A percentile compares a stretch with the other conserved stretches of the same genome.
Evolutionary conservation across 495 filamentous ascomycete species (phyloP).

Genomic region (Cercophora newfieldiana): DNA sequence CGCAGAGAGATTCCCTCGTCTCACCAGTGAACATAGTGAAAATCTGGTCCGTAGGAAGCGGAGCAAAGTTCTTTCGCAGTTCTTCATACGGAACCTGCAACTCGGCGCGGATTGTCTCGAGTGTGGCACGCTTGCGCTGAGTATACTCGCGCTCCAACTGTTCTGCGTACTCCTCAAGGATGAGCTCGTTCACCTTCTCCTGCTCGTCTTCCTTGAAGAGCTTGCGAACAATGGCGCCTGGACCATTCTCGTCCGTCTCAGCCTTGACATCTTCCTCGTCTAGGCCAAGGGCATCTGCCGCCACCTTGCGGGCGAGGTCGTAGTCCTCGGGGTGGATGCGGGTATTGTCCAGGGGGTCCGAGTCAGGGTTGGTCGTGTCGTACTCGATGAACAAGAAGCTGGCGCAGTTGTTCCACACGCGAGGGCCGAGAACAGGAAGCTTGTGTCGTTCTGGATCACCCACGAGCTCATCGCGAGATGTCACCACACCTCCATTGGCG

Average conservation of each 20-base stretch:
- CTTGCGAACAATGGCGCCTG: constrained; percentile 86
- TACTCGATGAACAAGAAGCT: constrained; percentile 91
- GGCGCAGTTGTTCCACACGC: constrained; percentile 93
- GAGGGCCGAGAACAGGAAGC: constrained; percentile 77
- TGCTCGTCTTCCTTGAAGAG: constrained; percentile 87
- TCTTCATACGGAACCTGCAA: constrained; percentile 92
- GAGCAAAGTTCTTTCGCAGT: constrained; percentile 74
- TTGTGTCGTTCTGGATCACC: constrained; percentile 78
- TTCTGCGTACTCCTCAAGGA: constrained; percentile 94
- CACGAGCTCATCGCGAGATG: constrained; percentile 78
- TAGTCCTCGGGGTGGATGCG: constrained; percentile 98
- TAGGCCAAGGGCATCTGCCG: constrained; percentile 90
- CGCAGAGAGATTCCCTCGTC: constrained; percentile 74
- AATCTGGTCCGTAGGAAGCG: constrained; percentile 74
- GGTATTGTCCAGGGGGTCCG: constrained; percentile 94
- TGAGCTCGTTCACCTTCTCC: constrained; percentile 93
- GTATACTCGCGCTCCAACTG: constrained; percentile 90
- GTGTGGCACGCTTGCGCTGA: constrained; percentile 90
- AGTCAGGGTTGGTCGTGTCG: constrained; percentile 71
- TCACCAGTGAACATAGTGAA: constrained; percentile 98
- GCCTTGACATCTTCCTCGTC: constrained; percentile 98
- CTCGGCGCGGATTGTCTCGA: constrained; percentile 95
- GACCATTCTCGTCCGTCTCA: constrained; percentile 83
- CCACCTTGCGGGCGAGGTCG: constrained; percentile 95
- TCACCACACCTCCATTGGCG: constrained; percentile 77